These are phyloP conservation scores for Coniella vitis DNA, from an alignment of 2,329 filamentous ascomycete species.

Conservation along the genomic window DNA sequence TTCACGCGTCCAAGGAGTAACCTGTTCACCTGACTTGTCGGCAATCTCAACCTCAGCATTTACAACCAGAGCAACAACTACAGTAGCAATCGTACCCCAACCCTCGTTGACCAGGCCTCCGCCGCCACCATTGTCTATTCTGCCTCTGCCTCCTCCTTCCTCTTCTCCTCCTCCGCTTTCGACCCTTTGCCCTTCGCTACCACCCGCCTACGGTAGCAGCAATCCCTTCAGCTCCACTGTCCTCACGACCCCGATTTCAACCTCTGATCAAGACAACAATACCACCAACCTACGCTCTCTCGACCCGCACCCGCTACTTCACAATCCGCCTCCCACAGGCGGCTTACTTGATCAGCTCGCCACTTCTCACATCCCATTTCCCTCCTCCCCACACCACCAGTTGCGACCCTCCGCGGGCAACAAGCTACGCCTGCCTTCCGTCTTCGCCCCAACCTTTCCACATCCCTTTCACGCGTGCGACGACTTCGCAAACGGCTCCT, in stretches of 20 bases:
- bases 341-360: slow-evolving; percentile 19
- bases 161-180: background rate
- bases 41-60: background rate
- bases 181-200: no score
- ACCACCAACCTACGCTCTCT: background rate
- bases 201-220: no score
- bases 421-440: background rate
- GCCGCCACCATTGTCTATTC: background rate
- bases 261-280: background rate
- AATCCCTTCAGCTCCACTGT: no score
- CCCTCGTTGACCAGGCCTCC: background rate
- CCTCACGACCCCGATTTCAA: no score
- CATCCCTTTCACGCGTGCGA: background rate
- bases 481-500: background rate
- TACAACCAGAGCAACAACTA: background rate
- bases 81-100: background rate
- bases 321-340: background rate
- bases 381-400: slow-evolving; percentile 20
- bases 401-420: background rate
- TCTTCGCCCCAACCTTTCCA: background rate
- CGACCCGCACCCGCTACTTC: background rate
- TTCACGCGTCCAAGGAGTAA: background rate
- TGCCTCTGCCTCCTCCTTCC: no score
- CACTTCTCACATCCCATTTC: slow-evolving; percentile 23
- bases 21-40: background rate